Evolutionary conservation across 495 filamentous ascomycete genomes (phyloP).

Genomic region (Umbilicaria muhlenbergii): DNA sequence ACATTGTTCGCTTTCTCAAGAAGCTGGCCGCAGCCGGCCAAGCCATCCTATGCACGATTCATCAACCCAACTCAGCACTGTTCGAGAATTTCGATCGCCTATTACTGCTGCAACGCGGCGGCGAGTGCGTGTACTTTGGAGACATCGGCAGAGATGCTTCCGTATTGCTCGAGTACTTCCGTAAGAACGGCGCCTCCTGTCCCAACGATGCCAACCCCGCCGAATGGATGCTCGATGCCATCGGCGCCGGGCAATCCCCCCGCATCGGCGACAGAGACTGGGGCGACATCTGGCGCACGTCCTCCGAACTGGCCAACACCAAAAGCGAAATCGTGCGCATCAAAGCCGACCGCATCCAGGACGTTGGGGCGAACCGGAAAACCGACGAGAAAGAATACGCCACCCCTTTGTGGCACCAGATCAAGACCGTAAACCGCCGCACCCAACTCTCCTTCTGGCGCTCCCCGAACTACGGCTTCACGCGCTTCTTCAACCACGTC

Average conservation of each 20-base stretch:
- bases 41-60: constrained; percentile 59
- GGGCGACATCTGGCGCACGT: constrained; percentile 48
- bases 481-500: constrained; percentile 34
- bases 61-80: constrained; percentile 57
- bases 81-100: constrained; percentile 64
- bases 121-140: constrained; percentile 60
- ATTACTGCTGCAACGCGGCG: constrained; percentile 50
- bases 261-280: constrained; percentile 39
- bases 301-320: constrained; percentile 28
- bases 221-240: constrained; percentile 78
- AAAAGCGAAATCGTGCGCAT: constrained; percentile 38
- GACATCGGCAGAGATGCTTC: constrained; percentile 41
- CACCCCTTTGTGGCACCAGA: constrained; percentile 38
- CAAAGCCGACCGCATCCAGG: constrained; percentile 23
- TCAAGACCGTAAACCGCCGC: constrained; percentile 38
- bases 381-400: constrained; percentile 38
- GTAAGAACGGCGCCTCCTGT: constrained; percentile 29
- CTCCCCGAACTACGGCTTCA: constrained; percentile 46
- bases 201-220: constrained; percentile 55
- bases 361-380: constrained; percentile 20
- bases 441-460: constrained; percentile 45
- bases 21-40: constrained; percentile 54
- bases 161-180: constrained; percentile 35
- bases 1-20: constrained; percentile 46
- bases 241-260: constrained; percentile 56